These are phyloP conservation scores for Neofusicoccum kwambonambiense DNA, from an alignment of 2,329 filamentous ascomycete species.

Conservation along the genomic window DNA sequence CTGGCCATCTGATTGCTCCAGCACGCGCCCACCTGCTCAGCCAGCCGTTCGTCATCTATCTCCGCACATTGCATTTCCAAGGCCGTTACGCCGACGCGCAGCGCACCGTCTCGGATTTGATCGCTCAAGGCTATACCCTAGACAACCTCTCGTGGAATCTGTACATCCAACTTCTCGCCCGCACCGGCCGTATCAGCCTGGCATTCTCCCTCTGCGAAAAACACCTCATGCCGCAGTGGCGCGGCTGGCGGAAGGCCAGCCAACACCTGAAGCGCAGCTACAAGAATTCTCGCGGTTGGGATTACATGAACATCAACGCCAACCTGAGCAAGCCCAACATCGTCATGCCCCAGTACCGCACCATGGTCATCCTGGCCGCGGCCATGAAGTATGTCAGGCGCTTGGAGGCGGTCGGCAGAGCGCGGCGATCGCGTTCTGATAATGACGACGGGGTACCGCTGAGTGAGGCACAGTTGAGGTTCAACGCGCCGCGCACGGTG, in stretches of 20 bases:
- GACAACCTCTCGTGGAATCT: conserved; percentile 79
- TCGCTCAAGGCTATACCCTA: conserved; percentile 67
- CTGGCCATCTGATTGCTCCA: conserved; percentile 20
- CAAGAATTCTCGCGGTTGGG: conserved; percentile 25
- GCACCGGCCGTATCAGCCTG: conserved; percentile 57
- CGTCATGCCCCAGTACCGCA: conserved; percentile 44
- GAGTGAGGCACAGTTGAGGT: conserved; percentile 32
- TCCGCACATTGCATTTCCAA: conserved; percentile 52
- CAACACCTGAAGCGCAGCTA: conserved; percentile 25
- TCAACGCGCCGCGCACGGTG: conserved; percentile 39
- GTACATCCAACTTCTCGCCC: conserved; percentile 67
- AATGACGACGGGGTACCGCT: conserved; percentile 20
- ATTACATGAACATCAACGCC: conserved; percentile 32
- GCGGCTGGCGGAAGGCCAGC: conserved; percentile 61
- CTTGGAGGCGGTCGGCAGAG: conserved; percentile 32
- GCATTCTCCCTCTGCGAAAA: conserved; percentile 75
- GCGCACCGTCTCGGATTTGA: conserved; percentile 55
- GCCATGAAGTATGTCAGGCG: conserved; percentile 35
- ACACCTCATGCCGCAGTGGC: conserved; percentile 75
- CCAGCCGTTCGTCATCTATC: conserved; percentile 50
- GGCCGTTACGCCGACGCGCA: conserved; percentile 44
- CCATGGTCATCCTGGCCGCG: conserved; percentile 43
- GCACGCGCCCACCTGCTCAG: conserved; percentile 51
- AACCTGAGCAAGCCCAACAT: conserved; percentile 25
- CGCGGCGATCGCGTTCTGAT: conserved; percentile 22